Evolutionary conservation across 768 basidiomycete genomes (phyloP).

Genomic region (Boletus rubescentipes): DNA sequence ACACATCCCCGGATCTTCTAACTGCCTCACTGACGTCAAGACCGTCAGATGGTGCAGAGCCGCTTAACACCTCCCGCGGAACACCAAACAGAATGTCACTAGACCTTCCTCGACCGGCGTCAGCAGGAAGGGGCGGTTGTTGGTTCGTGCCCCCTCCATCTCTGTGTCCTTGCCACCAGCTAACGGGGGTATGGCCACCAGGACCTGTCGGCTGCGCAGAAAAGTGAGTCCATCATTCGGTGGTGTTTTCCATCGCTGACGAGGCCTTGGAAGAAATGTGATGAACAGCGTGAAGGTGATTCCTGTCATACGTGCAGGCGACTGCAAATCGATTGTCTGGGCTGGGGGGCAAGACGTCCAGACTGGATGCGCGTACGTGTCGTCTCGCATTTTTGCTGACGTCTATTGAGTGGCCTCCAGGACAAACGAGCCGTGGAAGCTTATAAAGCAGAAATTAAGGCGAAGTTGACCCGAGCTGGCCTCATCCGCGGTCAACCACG

Average conservation of each 20-base stretch:
- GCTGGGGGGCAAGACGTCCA: constrained; percentile 83
- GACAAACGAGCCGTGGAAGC: constrained; percentile 80
- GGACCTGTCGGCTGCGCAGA: constrained; percentile 82
- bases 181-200: constrained; percentile 28
- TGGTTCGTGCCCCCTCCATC: constrained; percentile 51
- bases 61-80: constrained; percentile 27
- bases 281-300: constrained; percentile 78
- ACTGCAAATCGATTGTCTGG: constrained; percentile 77
- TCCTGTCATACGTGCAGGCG: constrained; percentile 82
- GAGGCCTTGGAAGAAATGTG: constrained; percentile 66
- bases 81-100: constrained; percentile 48
- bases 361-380: constrained; percentile 82
- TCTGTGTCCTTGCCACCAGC: not conserved
- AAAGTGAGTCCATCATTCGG: constrained; percentile 49
- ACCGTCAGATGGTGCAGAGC: constrained; percentile 35
- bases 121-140: constrained; percentile 72
- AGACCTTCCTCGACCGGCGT: constrained; percentile 51
- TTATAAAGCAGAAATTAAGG: constrained; percentile 84
- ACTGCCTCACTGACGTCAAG: constrained; percentile 36
- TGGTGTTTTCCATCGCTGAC: not conserved
- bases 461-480: constrained; percentile 72
- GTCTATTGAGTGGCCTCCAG: constrained; percentile 39
- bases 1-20: constrained; percentile 46
- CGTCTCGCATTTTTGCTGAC: constrained; percentile 1
- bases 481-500: constrained; percentile 83